phyloP scores from a whole-genome alignment of 225 moss, liverwort and hornwort genomes.

The Physcomitrium patens region DNA sequence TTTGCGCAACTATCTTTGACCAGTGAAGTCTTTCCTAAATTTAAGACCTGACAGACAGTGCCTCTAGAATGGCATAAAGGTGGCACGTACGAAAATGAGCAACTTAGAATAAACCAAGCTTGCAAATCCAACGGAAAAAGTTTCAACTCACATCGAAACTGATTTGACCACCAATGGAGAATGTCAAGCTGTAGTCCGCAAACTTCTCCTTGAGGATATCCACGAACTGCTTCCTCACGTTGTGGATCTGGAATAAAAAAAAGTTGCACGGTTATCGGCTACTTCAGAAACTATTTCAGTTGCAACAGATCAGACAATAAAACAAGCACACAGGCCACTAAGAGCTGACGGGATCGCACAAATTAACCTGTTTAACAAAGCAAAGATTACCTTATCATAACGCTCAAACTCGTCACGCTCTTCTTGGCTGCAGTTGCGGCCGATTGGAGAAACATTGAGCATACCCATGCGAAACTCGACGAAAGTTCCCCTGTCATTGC shows the following conservation, averaged over 20 bases:
- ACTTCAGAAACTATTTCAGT: neutral
- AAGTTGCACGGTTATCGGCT: neutral
- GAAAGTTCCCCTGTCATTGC: conserved; percentile 77
- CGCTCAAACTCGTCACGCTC: conserved; percentile 89
- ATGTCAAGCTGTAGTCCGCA: conserved; percentile 70
- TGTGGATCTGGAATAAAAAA: conserved; percentile 67
- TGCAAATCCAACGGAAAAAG: neutral
- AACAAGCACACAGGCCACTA: neutral
- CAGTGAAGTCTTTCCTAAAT: no score
- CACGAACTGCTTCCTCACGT: conserved; percentile 79
- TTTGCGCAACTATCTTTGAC: no score
- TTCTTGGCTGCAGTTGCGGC: conserved; percentile 91
- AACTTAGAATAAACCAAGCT: neutral
- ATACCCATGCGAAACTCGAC: conserved; percentile 95
- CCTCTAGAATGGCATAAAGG: neutral
- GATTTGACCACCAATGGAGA: conserved; percentile 94
- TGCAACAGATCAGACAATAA: neutral
- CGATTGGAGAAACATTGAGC: conserved; percentile 92
- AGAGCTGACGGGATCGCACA: no score
- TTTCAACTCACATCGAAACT: conserved; percentile 87
- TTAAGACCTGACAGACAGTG: no score
- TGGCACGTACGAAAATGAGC: neutral
- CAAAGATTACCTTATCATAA: conserved; percentile 74
- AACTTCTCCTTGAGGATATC: conserved; percentile 83
- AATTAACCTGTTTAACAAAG: neutral